A percentile compares a stretch with the other conserved stretches of the same genome.
Evolutionary conservation across 306 rosid species (phyloP).

Genomic region (Canavalia gladiata): DNA sequence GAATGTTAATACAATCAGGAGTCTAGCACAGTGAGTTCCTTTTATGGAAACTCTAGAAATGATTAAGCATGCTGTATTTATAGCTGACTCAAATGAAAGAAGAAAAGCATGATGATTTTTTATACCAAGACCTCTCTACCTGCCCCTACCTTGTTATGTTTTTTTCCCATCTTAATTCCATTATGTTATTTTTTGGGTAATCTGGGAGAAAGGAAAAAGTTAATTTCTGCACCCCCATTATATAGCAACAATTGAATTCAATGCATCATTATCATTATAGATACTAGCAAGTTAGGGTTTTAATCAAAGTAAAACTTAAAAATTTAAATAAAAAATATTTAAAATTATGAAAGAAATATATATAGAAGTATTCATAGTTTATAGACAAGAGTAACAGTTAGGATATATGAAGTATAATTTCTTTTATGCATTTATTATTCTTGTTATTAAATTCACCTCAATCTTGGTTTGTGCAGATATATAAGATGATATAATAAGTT

Average conservation of each 20-base stretch:
- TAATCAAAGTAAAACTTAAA: not conserved
- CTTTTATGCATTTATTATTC: too few species aligned
- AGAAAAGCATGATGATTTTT: not conserved
- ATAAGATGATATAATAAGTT: not conserved
- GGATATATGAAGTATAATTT: too few species aligned
- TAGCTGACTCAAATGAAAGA: slow-evolving; percentile 7
- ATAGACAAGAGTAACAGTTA: not conserved
- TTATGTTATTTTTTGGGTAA: not conserved
- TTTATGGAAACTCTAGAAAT: slow-evolving; percentile 15
- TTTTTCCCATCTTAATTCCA: not conserved
- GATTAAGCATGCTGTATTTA: slow-evolving; percentile 2
- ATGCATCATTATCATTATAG: not conserved
- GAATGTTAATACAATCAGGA: not conserved
- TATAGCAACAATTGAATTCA: not conserved
- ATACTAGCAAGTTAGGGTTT: not conserved
- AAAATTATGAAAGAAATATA: not conserved
- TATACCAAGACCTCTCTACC: not conserved
- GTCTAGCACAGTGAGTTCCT: not conserved
- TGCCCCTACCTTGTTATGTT: too few species aligned
- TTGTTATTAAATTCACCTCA: not conserved
- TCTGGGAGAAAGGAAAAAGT: not conserved
- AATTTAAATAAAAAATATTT: not conserved
- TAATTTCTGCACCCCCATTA: not conserved
- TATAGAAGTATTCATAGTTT: not conserved
- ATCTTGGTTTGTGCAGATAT: not conserved